Evolutionary conservation across 176 grass and related monocot species (phyloP).

Genomic region (Oryza meyeriana): DNA sequence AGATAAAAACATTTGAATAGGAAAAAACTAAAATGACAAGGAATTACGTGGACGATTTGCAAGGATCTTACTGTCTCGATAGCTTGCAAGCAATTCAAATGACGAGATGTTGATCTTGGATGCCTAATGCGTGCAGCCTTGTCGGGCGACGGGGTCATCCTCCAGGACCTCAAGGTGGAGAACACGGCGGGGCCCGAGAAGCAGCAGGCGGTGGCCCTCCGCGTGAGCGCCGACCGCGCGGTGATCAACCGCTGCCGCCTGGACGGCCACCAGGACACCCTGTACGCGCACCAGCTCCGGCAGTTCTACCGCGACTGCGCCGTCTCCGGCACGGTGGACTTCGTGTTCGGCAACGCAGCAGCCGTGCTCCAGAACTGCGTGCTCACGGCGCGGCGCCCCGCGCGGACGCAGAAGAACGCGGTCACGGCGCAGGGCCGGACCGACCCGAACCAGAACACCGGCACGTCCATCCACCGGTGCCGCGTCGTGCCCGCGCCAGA

Average conservation of each 20-base stretch:
- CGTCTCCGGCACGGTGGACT: slow-evolving; percentile 66
- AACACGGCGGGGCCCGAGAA: slow-evolving; percentile 52
- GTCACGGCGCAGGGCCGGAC: slow-evolving; percentile 64
- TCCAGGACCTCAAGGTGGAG: slow-evolving; percentile 47
- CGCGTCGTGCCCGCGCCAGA: slow-evolving; percentile 47
- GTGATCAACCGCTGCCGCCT: slow-evolving; percentile 51
- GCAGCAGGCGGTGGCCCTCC: slow-evolving; percentile 68
- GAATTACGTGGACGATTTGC: not conserved
- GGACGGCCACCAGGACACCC: slow-evolving; percentile 48
- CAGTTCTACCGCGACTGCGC: slow-evolving; percentile 55
- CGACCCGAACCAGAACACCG: slow-evolving; percentile 74
- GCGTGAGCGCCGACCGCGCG: slow-evolving; percentile 55
- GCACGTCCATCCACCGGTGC: slow-evolving; percentile 50
- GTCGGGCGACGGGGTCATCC: slow-evolving; percentile 52
- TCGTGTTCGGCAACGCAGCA: slow-evolving; percentile 61
- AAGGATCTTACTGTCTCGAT: not conserved
- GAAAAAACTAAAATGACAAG: too few relatives aligned
- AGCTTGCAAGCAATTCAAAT: not conserved
- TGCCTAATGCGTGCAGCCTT: slow-evolving; percentile 35
- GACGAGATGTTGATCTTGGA: not conserved
- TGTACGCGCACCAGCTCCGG: slow-evolving; percentile 51
- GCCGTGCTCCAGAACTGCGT: slow-evolving; percentile 49
- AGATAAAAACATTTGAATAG: too few relatives aligned
- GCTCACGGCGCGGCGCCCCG: slow-evolving; percentile 43
- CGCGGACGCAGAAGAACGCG: slow-evolving; percentile 45